Conservation (phyloP, 257 asterid genomes). For the Scutellaria barbata region DNA sequence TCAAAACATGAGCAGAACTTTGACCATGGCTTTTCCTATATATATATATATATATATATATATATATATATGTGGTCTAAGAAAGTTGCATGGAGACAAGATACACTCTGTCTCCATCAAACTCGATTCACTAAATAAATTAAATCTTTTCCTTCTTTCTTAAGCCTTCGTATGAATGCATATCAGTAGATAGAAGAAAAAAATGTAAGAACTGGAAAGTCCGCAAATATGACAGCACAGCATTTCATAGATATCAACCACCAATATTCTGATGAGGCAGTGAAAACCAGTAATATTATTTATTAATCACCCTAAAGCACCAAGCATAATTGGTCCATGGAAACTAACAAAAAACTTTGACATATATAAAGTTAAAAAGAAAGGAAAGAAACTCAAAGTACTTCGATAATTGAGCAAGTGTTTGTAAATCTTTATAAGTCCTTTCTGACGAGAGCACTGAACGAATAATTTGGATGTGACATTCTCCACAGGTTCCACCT, state of each 20-base stretch:
- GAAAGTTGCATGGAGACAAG: too few relatives aligned
- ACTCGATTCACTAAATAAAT: background rate
- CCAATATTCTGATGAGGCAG: background rate
- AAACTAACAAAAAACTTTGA: constrained; percentile 16
- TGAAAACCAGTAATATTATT: background rate
- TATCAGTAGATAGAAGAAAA: background rate
- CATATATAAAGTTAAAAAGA: constrained; percentile 1
- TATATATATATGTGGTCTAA: too few relatives aligned
- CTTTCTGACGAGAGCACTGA: constrained; percentile 98
- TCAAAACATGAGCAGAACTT: too few relatives aligned
- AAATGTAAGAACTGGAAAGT: too few relatives aligned
- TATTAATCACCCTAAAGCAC: background rate
- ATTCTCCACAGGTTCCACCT: constrained; percentile 87
- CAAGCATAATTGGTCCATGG: background rate
- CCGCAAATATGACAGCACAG: too few relatives aligned
- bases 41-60: too few relatives aligned
- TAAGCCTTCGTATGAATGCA: background rate
- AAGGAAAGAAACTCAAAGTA: constrained; percentile 40
- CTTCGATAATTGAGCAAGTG: constrained; percentile 97
- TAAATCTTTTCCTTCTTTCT: background rate
- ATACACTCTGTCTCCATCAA: too few relatives aligned
- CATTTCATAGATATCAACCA: too few relatives aligned
- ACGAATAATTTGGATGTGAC: constrained; percentile 92
- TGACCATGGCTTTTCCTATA: too few relatives aligned
- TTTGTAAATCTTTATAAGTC: constrained; percentile 89